phyloP scores from a whole-genome alignment of 73 alveolate genomes.

The Halteria grandinella region DNA sequence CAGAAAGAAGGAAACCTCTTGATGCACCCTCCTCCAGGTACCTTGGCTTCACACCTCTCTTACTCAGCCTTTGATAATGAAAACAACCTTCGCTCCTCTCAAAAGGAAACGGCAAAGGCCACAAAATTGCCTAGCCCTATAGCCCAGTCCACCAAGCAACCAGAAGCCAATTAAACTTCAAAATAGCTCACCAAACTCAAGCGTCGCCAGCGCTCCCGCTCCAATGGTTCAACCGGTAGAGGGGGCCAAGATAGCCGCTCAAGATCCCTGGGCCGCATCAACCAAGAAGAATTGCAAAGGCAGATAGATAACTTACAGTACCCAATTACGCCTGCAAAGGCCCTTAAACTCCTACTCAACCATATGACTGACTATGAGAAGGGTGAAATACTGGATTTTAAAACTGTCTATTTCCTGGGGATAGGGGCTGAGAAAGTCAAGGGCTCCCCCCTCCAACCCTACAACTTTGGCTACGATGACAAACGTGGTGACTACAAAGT shows the following conservation, averaged over 20 bases:
- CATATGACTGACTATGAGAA: conserved; percentile 78
- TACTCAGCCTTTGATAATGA: too few relatives aligned
- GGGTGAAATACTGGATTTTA: conserved; percentile 75
- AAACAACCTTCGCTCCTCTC: too few relatives aligned
- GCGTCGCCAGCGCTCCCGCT: neutral
- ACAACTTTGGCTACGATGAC: conserved; percentile 88
- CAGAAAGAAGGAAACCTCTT: too few relatives aligned
- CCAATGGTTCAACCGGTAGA: too few relatives aligned
- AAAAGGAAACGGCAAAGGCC: too few relatives aligned
- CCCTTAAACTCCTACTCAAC: conserved; percentile 64
- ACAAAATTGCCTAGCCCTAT: neutral
- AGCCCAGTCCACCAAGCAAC: neutral
- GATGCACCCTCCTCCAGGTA: too few relatives aligned
- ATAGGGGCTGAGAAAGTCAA: conserved; percentile 76
- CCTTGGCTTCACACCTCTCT: too few relatives aligned
- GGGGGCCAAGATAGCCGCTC: neutral
- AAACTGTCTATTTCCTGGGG: conserved; percentile 75
- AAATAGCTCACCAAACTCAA: neutral
- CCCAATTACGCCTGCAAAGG: conserved; percentile 64
- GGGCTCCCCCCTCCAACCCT: conserved; percentile 75
- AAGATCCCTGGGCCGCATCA: too few relatives aligned
- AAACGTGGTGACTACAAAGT: conserved; percentile 93
- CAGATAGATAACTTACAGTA: neutral
- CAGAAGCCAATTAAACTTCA: neutral
- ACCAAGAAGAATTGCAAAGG: neutral